Evolutionary conservation across 2,329 filamentous ascomycete species (phyloP), one percentile per base, ranked within the genome.

Genomic region (Aspergillus sp.): DNA sequence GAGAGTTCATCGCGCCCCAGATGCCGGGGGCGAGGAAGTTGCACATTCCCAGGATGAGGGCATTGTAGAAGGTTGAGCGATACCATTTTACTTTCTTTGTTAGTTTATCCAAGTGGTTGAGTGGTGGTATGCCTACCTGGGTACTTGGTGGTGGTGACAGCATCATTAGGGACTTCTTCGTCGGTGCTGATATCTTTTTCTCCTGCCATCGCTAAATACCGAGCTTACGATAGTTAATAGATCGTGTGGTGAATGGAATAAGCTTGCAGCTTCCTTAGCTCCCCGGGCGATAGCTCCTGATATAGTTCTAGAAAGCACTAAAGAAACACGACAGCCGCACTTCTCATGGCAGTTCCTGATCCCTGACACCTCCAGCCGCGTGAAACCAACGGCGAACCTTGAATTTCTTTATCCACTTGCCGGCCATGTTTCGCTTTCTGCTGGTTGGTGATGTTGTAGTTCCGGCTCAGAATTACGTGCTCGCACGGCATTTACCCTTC

Each of bases 1-100:
- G 81, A 0, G 83, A 86, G 74, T 90, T 90, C 87, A 90, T 89
- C 7, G 87, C 87, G 12, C 81, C 82, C 88, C 88, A 90, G 60
- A 90, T 87, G 0, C 88, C 88, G 0, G 88, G 88, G 0, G 88
- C 87, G 1, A 86, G 78, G 60, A 91, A 84, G 67, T 89, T 90
- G 73, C 86, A 90, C 9, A 90, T 72, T 0, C 89, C 88, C 1
- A 91, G 81, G 40, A 91, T 83, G 33, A 87, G 82, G 52, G 88
- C 86, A 74, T 91, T 90, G 76, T 85, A 91, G 64, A 88, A 87
- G 0, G 88, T 89, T 1, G 86, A 88, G 25, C 86, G 84, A 67
- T 90, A 84, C 88, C 88, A 90, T 80, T 82, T 85, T 19, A 84
- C 84, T 85, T 31, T 40, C 21, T 17, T 56, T n/a, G 55, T 55